Conservation (phyloP, 768 basidiomycete species). For the Lactifluus volemus region DNA sequence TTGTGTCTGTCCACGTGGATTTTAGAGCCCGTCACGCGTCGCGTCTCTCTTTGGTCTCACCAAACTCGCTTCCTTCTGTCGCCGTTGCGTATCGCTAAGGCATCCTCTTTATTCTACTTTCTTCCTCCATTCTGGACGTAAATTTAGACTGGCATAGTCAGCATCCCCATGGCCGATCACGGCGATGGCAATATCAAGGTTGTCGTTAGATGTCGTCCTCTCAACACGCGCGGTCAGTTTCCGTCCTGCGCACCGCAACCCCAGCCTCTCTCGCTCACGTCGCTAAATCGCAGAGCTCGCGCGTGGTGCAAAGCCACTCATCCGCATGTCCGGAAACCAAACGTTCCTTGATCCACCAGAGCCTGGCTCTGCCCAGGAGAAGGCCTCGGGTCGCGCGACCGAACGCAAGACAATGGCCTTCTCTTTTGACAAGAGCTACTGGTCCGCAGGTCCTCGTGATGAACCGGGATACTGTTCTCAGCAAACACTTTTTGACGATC, state of each 20-base stretch:
- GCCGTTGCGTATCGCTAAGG: background rate
- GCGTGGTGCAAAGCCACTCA: constrained; percentile 87
- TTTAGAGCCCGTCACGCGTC: background rate
- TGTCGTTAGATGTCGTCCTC: constrained; percentile 90
- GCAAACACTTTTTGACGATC: constrained; percentile 87
- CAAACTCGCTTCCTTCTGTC: background rate
- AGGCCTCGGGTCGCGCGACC: constrained; percentile 65
- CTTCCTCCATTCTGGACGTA: background rate
- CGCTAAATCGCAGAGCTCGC: constrained; percentile 59
- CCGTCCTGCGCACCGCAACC: background rate
- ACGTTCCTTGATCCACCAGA: constrained; percentile 91
- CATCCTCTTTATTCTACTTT: background rate
- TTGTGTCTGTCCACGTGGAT: background rate
- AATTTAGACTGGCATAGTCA: constrained; percentile 12
- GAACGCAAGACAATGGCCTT: constrained; percentile 88
- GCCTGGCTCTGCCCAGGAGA: constrained; percentile 45
- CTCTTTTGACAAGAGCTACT: constrained; percentile 96
- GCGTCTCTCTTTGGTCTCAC: background rate
- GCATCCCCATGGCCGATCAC: constrained; percentile 52
- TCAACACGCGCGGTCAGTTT: constrained; percentile 83
- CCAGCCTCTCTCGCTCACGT: background rate
- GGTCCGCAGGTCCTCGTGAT: constrained; percentile 87
- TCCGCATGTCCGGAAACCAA: constrained; percentile 92
- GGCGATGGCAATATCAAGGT: constrained; percentile 90
- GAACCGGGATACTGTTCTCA: constrained; percentile 91